phyloP scores from a whole-genome alignment of 2,329 filamentous ascomycete species.

The Blastomyces gilchristii region DNA sequence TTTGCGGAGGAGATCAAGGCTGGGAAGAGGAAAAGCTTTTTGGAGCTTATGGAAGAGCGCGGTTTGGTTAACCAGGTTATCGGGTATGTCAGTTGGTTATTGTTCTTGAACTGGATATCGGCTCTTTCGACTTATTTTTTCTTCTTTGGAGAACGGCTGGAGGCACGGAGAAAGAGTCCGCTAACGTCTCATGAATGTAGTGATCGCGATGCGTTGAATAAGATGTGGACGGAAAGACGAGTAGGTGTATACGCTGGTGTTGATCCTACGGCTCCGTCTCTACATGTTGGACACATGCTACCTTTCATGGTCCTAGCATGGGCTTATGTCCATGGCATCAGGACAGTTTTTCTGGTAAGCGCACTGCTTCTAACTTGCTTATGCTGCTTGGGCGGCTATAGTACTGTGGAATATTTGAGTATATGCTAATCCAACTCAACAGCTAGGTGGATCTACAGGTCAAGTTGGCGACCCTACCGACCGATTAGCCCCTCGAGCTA shows the following conservation, averaged over 20 bases:
- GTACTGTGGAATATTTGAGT: constrained; percentile 12
- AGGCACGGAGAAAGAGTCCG: background rate
- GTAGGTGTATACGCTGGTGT: constrained; percentile 40
- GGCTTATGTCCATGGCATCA: constrained; percentile 41
- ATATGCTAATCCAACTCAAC: constrained; percentile 13
- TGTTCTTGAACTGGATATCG: background rate
- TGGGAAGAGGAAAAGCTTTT: constrained; percentile 36
- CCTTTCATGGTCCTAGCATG: constrained; percentile 43
- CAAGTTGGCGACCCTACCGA: constrained; percentile 40
- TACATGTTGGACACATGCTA: constrained; percentile 43
- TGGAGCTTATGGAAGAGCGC: constrained; percentile 37
- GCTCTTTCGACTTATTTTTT: background rate
- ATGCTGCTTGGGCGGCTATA: background rate
- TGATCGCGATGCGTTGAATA: constrained; percentile 34
- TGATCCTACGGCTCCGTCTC: constrained; percentile 41
- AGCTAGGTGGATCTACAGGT: constrained; percentile 40
- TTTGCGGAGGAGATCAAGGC: constrained; percentile 35
- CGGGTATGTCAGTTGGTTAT: constrained; percentile 28
- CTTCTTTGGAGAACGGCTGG: background rate
- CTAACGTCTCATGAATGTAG: constrained; percentile 18
- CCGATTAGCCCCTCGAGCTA: constrained; percentile 32
- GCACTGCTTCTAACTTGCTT: background rate
- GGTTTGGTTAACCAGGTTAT: constrained; percentile 39
- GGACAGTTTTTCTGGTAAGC: constrained; percentile 37
- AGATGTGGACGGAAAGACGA: constrained; percentile 37